Percentiles rank a stretch among this genome's conserved stretches.
These are phyloP conservation scores for Dichomitus squalens DNA, from an alignment of 1,284 basidiomycete genomes.

Conservation along the genomic window DNA sequence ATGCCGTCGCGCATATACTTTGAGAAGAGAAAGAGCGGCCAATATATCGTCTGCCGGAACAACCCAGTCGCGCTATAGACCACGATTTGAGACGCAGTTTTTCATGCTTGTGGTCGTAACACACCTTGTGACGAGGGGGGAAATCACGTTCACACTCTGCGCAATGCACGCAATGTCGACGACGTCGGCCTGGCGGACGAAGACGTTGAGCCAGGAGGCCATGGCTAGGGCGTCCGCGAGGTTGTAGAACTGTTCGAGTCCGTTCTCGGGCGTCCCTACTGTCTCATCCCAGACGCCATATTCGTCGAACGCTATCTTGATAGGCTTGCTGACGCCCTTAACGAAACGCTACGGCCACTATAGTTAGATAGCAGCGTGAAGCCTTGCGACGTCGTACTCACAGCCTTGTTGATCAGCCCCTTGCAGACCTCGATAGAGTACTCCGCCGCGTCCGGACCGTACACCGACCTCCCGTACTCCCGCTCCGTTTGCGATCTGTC, in stretches of 20 bases:
- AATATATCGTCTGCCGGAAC: constrained; percentile 56
- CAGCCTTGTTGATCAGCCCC: constrained; percentile 42
- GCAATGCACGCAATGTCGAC: constrained; percentile 68
- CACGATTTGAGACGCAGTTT: neutral
- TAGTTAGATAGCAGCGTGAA: neutral
- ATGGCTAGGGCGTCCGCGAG: constrained; percentile 62
- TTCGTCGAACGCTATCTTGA: constrained; percentile 51
- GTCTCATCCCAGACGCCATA: constrained; percentile 58
- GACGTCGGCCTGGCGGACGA: constrained; percentile 61
- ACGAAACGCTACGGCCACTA: constrained; percentile 24
- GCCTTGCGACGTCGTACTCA: constrained; percentile 4
- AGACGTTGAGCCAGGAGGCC: constrained; percentile 65
- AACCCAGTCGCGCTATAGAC: constrained; percentile 42
- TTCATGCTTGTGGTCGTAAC: neutral
- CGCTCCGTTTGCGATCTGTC: constrained; percentile 27
- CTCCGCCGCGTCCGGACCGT: constrained; percentile 47
- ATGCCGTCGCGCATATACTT: constrained; percentile 55
- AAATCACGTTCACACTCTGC: constrained; percentile 62
- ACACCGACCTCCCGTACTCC: constrained; percentile 31
- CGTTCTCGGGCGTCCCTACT: constrained; percentile 46
- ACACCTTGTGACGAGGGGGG: constrained; percentile 41
- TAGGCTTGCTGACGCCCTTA: constrained; percentile 23
- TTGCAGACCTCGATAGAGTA: constrained; percentile 50
- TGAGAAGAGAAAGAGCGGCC: constrained; percentile 54
- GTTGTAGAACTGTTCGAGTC: constrained; percentile 63